Evolutionary conservation across 2,329 filamentous ascomycete species (phyloP), one percentile per base, ranked within the genome.

Genomic region (Pseudogymnoascus sp.): DNA sequence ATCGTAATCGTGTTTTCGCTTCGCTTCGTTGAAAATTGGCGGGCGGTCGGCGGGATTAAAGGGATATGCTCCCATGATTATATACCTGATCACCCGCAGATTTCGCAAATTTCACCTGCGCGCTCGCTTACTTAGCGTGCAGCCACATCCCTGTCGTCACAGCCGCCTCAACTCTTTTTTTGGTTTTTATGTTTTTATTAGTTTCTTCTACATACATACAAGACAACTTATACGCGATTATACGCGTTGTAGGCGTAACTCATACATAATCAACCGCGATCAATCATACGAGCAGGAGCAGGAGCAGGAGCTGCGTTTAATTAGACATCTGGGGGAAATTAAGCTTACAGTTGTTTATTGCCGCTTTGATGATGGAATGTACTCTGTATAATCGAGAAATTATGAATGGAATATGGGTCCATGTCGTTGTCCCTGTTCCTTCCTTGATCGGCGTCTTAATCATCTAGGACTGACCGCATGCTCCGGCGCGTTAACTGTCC

Each of bases 31-130:
- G 30, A 57, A 57, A 57, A 35, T 57, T 57, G 55, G 55, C 55
- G 55, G 30, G 55, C 30, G 55, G 34, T 57, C 55, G 34, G 55
- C 55, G 30, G 30, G 30, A 57, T 57, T 35, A 35, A 38, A 57
- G 34, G 55, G 55, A 34, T 38, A 30, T 28, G 21, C 55, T 38
- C 23, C 55, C 34, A 57, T 38, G 55, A 57, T 35, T 57, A 57
- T 57, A 57, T 57, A 57, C 55, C 55, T 38, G 55, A 38, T 52
- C 45, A 52, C 45, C 41, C 55, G 30, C 55, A 57, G 55, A 38
- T 52, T 52, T 52, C 45, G 34, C 55, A 57, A 57, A 57, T 57
- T 57, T 57, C 55, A 57, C 21, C 55, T 57, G 55, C 30, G 30
- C 23, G 30, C 55, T 57, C 55, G 55, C 55, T 57, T 57, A 57